A percentile compares a stretch with the other conserved stretches of the same genome.
Evolutionary conservation across 2,329 filamentous ascomycete genomes (phyloP).

Genomic region (Phaeomoniella chlamydospora): DNA sequence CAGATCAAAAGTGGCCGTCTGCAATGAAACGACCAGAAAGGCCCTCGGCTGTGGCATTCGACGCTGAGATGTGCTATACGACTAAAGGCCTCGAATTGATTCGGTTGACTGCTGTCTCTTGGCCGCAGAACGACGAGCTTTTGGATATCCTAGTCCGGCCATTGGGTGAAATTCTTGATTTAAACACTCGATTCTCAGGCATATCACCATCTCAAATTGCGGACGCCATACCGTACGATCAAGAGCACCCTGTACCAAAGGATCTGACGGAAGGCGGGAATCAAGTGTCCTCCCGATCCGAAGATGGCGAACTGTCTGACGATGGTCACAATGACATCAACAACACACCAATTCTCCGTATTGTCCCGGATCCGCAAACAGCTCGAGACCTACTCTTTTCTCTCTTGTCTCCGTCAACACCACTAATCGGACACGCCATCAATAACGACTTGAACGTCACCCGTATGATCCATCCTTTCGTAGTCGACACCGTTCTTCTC

Average conservation of each 20-base stretch:
- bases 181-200: constrained; percentile 87
- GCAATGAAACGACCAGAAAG: no score
- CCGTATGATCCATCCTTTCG: constrained; percentile 68
- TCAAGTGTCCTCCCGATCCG: no score
- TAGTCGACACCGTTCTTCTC: constrained; percentile 75
- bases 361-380: constrained; percentile 59
- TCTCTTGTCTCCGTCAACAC: constrained; percentile 60
- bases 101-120: constrained; percentile 74
- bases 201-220: constrained; percentile 65
- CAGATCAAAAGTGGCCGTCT: no score
- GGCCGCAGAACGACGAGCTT: constrained; percentile 62
- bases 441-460: constrained; percentile 88
- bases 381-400: constrained; percentile 68
- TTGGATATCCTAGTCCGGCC: constrained; percentile 78
- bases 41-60: constrained; percentile 65
- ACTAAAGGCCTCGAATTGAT: constrained; percentile 77
- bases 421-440: constrained; percentile 80
- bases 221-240: constrained; percentile 44
- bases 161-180: constrained; percentile 68
- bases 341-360: constrained; percentile 39
- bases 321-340: no score
- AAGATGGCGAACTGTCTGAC: constrained; percentile 8
- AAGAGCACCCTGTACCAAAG: constrained; percentile 10
- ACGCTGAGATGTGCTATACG: constrained; percentile 97
- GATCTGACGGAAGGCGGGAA: no score